Evolutionary conservation across 495 filamentous ascomycete species (phyloP), one percentile per base, ranked within the genome.

Genomic region (Chlorociboria aeruginascens): DNA sequence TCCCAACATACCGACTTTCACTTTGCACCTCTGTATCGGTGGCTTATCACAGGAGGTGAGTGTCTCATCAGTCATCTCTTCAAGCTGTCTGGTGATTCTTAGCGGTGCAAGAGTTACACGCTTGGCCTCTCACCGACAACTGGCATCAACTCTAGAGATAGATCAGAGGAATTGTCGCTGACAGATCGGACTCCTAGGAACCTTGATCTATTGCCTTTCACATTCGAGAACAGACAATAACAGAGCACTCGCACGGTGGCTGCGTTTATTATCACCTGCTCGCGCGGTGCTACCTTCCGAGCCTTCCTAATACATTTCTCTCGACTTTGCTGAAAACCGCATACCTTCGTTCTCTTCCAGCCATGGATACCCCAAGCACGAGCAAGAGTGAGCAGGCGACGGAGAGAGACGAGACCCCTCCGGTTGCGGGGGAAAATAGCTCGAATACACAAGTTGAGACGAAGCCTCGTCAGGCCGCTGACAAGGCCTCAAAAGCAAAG

Each of bases 321-420:
- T 14, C 17, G 29, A 25, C 29, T 16, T 13, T 20, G 12, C 30
- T n/a, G 7, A 8, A 44, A 30, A 11, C 33, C 14, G 13, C 36
- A 36, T 45, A 37, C 12, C n/a, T 13, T n/a, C 40, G 12, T 12
- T 39, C 37, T 14, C 29, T n/a, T 1, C 10, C n/a, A 16, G 50
- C 28, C 40, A 58, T 58, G 55, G 55, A 58, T 52, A 58, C 55
- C 33, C 55, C 55, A 29, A 58, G 51, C 37, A 58, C 57, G 20
- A 56, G 43, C 37, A 43, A 59, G 36, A 55, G 50, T 25, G 57
- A 56, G 16, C 50, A 32, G 36, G 43, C 44, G 11, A 45, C 34
- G 10, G 53, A 59, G 57, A 43, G 57, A 17, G 46, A 52, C 13
- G 56, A 46, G 6, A 40, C 6, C 0, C 9, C 48, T 12, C 40